phyloP scores from a whole-genome alignment of 176 grass and related monocot genomes.

The Cymbopogon citratus region DNA sequence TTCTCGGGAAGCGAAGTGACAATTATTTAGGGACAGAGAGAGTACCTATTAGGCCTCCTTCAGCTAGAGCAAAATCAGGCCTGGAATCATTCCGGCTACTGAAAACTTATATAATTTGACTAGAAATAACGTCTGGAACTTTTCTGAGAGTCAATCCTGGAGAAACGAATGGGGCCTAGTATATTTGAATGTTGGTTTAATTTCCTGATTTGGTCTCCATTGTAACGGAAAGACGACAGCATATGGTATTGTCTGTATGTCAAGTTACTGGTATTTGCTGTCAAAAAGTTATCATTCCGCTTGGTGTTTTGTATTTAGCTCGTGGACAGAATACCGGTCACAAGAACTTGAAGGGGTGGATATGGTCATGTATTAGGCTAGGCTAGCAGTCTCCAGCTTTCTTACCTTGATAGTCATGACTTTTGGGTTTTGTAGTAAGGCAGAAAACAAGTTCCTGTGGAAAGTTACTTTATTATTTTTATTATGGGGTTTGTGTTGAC shows the following conservation, averaged over 20 bases:
- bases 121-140: too few species aligned
- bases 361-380: neutral
- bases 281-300: neutral
- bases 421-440: neutral
- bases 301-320: neutral
- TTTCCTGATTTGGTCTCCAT: neutral
- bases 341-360: neutral
- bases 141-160: too few species aligned
- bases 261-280: neutral
- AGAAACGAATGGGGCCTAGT: neutral
- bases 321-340: neutral
- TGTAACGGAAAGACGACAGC: neutral
- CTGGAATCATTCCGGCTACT: too few species aligned
- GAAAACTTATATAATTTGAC: too few species aligned
- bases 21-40: too few species aligned
- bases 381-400: neutral
- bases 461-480: neutral
- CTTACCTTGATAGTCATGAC: neutral
- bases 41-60: too few species aligned
- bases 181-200: neutral
- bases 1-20: too few species aligned
- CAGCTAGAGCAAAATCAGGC: too few species aligned
- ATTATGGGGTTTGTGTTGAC: neutral
- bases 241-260: neutral
- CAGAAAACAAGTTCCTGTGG: neutral